Evolutionary conservation across 2,329 filamentous ascomycete species (phyloP), one percentile per base, ranked within the genome.

Genomic region (Colletotrichum siamense): DNA sequence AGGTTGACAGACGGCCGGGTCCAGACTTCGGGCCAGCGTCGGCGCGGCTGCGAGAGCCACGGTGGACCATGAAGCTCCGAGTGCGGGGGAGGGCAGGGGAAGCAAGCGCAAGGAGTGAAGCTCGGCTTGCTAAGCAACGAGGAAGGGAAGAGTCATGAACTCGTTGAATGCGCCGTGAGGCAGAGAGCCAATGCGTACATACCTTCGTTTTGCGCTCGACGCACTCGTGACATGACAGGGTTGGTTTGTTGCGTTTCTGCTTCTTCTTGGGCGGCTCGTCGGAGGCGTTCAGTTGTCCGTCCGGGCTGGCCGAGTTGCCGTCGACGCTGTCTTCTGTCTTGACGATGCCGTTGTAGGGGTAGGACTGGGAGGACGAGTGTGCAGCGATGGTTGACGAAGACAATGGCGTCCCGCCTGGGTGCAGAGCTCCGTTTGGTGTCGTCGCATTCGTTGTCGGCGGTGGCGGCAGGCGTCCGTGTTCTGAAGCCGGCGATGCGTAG

Each of bases 191-290:
- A 12, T 12, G 16, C 8, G 12, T 30, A 85, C 89, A 79, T 82
- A 94, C 94, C 89, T 95, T 96, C 28, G 94, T 96, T 86, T 96
- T 96, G 79, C 94, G 89, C 85, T 95, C 94, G 26, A 96, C 95
- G 81, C 95, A 96, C 82, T 95, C 94, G 77, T 93, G 91, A 81
- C 95, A 96, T 65, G 93, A 95, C 77, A 96, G 82, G 2, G 94
- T 96, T 5, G 95, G 95, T 84, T 96, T 96, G 85, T 96, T 96
- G 64, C 95, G 91, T 87, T 94, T 96, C 86, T 96, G 94, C 85
- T 94, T 95, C 87, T 94, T 95, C 83, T 86, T 89, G 13, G 86
- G 82, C n/a, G 87, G 89, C 59, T 87, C 82, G 1, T 78, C 77
- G 30, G 61, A 24, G n/a, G 34, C 55, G 44, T 44, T 63, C 16